Conservation (phyloP, 2,329 filamentous ascomycete genomes). For the Ambrosiella xylebori region DNA sequence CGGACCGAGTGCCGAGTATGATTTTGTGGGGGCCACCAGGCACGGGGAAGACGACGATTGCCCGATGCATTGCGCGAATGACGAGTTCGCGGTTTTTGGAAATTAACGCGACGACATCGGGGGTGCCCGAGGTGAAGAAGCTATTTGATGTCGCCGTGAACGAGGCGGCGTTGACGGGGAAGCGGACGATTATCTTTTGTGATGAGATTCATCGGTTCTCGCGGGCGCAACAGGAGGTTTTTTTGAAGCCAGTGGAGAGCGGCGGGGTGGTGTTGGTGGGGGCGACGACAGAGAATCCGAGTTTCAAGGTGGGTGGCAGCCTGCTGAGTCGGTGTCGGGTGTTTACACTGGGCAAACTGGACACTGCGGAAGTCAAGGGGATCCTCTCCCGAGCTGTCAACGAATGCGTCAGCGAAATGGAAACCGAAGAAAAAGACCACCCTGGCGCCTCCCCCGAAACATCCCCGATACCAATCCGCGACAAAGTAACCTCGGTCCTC, state of each 20-base stretch:
- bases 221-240: constrained; percentile 88
- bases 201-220: constrained; percentile 91
- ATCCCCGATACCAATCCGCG: neutral
- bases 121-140: constrained; percentile 82
- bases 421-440: neutral
- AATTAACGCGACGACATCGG: constrained; percentile 82
- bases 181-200: constrained; percentile 91
- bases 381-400: constrained; percentile 64
- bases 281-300: constrained; percentile 92
- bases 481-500: constrained; percentile 32
- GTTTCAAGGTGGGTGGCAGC: constrained; percentile 79
- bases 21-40: constrained; percentile 77
- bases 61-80: constrained; percentile 68
- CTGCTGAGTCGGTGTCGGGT: constrained; percentile 78
- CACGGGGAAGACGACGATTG: constrained; percentile 82
- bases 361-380: constrained; percentile 48
- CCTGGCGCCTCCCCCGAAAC: too few species aligned
- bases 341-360: constrained; percentile 67
- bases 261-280: constrained; percentile 84
- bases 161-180: constrained; percentile 63
- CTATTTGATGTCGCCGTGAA: constrained; percentile 70
- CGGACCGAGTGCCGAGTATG: constrained; percentile 79
- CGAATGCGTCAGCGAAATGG: constrained; percentile 16
- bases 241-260: constrained; percentile 77
- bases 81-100: constrained; percentile 81